Percentiles rank a stretch among this genome's conserved stretches.
These are phyloP conservation scores for Auriscalpium orientale DNA, from an alignment of 768 basidiomycete genomes.

Conservation along the genomic window DNA sequence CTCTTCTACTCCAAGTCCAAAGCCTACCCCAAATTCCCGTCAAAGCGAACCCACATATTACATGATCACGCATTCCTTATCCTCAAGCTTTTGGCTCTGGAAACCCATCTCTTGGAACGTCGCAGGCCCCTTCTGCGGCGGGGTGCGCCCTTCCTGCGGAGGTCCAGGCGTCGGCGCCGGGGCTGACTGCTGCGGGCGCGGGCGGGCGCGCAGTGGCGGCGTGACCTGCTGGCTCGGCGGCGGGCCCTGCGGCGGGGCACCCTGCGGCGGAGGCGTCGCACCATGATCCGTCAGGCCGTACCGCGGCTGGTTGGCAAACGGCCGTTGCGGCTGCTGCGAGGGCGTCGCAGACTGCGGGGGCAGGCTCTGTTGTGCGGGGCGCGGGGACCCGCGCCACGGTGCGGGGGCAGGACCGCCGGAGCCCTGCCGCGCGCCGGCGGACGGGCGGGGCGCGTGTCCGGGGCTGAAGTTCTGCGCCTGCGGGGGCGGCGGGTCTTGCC, in stretches of 20 bases:
- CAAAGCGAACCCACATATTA: constrained; percentile 21
- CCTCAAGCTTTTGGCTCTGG: constrained; percentile 64
- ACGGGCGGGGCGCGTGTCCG: background rate
- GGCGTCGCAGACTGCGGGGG: too few species aligned
- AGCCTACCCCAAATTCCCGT: too few species aligned
- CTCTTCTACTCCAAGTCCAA: too few species aligned
- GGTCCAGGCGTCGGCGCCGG: background rate
- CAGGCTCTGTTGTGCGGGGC: too few species aligned
- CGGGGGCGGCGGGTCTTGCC: background rate
- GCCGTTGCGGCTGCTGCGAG: background rate
- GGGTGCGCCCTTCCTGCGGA: constrained; percentile 5
- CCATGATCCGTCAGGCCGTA: background rate
- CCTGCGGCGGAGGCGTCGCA: background rate
- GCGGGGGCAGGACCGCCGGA: background rate
- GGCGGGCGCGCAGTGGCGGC: background rate
- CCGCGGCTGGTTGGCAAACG: constrained; percentile 1
- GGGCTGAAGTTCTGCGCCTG: background rate
- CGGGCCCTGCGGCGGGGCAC: background rate
- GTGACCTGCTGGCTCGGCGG: background rate
- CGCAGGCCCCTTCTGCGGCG: constrained; percentile 41
- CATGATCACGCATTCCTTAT: constrained; percentile 87
- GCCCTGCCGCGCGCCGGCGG: background rate
- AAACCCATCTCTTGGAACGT: constrained; percentile 96
- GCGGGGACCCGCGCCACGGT: background rate
- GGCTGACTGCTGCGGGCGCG: background rate